phyloP scores from a whole-genome alignment of 371 early-diverging fungal genomes.

The Mycotypha africana region DNA sequence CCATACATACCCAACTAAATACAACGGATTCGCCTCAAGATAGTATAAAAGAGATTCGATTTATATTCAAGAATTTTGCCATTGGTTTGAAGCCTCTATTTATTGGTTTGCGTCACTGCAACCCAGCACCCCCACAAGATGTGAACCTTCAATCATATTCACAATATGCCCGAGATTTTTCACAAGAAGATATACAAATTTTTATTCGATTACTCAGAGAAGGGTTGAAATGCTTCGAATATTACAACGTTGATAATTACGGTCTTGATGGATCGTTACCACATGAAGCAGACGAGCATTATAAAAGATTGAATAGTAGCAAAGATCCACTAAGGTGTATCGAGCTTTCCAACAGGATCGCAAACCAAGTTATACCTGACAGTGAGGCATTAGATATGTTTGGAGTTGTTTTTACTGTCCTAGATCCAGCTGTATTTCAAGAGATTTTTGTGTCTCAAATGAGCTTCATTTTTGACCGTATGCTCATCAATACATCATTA shows the following conservation, averaged over 20 bases:
- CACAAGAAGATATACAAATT: constrained; percentile 64
- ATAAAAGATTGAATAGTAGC: constrained; percentile 27
- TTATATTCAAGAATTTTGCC: constrained; percentile 82
- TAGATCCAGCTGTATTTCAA: constrained; percentile 93
- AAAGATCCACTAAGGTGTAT: too few species aligned
- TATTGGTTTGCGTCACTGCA: constrained; percentile 69
- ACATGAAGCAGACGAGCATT: constrained; percentile 11
- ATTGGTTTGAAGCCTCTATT: constrained; percentile 83
- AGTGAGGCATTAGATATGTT: constrained; percentile 91
- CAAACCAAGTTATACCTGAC: constrained; percentile 64
- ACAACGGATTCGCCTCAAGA: constrained; percentile 64
- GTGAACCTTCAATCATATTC: constrained; percentile 22
- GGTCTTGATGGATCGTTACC: constrained; percentile 44
- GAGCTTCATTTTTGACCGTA: constrained; percentile 84
- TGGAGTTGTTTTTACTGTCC: constrained; percentile 76
- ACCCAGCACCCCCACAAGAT: constrained; percentile 46
- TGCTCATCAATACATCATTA: constrained; percentile 74
- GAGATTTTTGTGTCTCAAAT: constrained; percentile 92
- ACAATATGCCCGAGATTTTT: constrained; percentile 56
- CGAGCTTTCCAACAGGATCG: constrained; percentile 31
- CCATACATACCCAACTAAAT: constrained; percentile 65
- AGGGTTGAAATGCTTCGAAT: constrained; percentile 85
- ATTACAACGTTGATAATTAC: constrained; percentile 71
- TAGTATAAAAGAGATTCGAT: constrained; percentile 71
- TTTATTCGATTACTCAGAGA: constrained; percentile 74